Conservation (phyloP, 2,329 filamentous ascomycete genomes). For the Talaromyces sp. region DNA sequence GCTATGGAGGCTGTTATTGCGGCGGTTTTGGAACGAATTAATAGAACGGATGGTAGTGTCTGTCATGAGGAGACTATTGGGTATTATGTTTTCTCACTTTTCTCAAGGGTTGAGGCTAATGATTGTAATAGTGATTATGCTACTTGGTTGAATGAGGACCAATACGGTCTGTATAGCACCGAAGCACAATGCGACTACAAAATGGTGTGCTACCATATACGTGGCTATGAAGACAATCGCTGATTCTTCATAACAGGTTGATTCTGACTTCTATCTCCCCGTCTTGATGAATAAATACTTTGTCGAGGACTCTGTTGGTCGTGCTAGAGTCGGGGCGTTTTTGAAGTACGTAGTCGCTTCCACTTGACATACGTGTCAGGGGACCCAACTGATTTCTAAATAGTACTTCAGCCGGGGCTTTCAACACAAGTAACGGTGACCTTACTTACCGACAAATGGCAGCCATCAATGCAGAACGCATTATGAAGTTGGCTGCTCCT, state of each 20-base stretch:
- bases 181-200: slow-evolving; percentile 56
- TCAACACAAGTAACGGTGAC: slow-evolving; percentile 51
- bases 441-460: slow-evolving; percentile 54
- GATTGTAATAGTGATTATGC: slow-evolving; percentile 55
- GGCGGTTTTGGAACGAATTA: slow-evolving; percentile 59
- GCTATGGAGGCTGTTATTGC: slow-evolving; percentile 60
- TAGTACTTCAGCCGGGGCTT: slow-evolving; percentile 45
- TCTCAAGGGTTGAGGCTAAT: slow-evolving; percentile 4
- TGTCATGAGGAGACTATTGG: slow-evolving; percentile 65
- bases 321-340: slow-evolving; percentile 35
- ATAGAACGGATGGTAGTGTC: slow-evolving; percentile 57
- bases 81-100: slow-evolving; percentile 18
- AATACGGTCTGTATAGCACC: slow-evolving; percentile 52
- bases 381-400: slow-evolving; percentile 21
- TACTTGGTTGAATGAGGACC: slow-evolving; percentile 53
- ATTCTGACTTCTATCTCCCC: slow-evolving; percentile 60
- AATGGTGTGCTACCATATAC: slow-evolving; percentile 39
- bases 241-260: slow-evolving; percentile 41
- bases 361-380: neutral
- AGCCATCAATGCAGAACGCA: slow-evolving; percentile 53
- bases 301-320: slow-evolving; percentile 44
- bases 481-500: slow-evolving; percentile 53
- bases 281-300: slow-evolving; percentile 59
- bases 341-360: slow-evolving; percentile 27
- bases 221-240: neutral